Evolutionary conservation across 208 protist species (phyloP).

Genomic region (Leishmania tropica): DNA sequence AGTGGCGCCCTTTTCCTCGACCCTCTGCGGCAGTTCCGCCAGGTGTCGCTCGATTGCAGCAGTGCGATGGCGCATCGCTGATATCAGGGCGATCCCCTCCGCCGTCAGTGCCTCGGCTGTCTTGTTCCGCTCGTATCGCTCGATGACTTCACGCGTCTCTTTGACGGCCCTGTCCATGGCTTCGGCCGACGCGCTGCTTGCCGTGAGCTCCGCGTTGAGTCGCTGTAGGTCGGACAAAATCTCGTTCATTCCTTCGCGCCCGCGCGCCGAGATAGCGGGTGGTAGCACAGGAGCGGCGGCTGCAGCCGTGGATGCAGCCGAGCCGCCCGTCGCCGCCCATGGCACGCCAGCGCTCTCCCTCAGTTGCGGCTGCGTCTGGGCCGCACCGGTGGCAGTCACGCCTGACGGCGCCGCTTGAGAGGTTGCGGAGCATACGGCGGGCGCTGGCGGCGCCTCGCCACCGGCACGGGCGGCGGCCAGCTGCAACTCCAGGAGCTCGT

Average conservation of each 20-base stretch:
- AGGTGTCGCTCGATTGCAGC: slow-evolving; percentile 69
- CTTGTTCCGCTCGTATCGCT: slow-evolving; percentile 53
- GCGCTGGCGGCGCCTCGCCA: slow-evolving; percentile 8
- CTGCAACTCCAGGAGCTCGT: slow-evolving; percentile 72
- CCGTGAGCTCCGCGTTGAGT: slow-evolving; percentile 66
- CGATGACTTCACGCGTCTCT: slow-evolving; percentile 62
- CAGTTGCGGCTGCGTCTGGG: background rate
- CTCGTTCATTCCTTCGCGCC: slow-evolving; percentile 40
- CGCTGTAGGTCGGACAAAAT: slow-evolving; percentile 59
- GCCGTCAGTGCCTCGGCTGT: slow-evolving; percentile 41
- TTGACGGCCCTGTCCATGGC: slow-evolving; percentile 79
- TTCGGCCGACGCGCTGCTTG: slow-evolving; percentile 63
- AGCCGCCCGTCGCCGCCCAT: background rate
- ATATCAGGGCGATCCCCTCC: slow-evolving; percentile 59
- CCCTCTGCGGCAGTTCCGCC: slow-evolving; percentile 14
- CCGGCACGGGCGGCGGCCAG: slow-evolving; percentile 37
- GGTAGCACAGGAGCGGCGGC: background rate
- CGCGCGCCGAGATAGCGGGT: too few relatives aligned
- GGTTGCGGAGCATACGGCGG: background rate
- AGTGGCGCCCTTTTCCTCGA: background rate
- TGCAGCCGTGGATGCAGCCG: background rate
- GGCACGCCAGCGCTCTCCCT: slow-evolving; percentile 17
- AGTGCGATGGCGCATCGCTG: slow-evolving; percentile 56
- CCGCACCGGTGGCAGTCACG: background rate
- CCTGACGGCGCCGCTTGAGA: too few relatives aligned